Conservation (phyloP, 192 early-diverging fungal genomes). For the Gaertneriomyces semiglobifer region DNA sequence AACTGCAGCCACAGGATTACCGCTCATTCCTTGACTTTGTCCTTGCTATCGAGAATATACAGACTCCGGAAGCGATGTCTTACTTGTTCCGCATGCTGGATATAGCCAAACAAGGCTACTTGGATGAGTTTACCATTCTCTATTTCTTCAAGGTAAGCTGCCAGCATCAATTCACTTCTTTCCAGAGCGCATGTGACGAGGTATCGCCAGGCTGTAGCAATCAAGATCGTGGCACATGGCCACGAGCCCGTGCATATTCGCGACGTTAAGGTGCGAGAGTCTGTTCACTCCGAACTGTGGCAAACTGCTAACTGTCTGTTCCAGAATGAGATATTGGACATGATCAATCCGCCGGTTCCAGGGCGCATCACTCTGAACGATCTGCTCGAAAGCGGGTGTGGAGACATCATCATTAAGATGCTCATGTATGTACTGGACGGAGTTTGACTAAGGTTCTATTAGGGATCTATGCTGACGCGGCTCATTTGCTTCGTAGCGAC, state of each 20-base stretch:
- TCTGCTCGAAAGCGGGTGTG: slow-evolving; percentile 44
- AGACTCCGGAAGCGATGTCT: slow-evolving; percentile 45
- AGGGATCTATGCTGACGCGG: too few relatives aligned
- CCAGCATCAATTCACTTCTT: background rate
- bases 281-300: background rate
- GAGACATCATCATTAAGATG: slow-evolving; percentile 51
- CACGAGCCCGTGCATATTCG: slow-evolving; percentile 39
- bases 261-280: slow-evolving; percentile 38
- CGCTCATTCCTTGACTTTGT: slow-evolving; percentile 51
- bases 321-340: slow-evolving; percentile 61
- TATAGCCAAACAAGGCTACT: slow-evolving; percentile 39
- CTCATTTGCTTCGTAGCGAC: slow-evolving; percentile 10
- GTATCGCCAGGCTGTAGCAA: slow-evolving; percentile 36
- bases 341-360: slow-evolving; percentile 40
- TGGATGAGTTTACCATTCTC: slow-evolving; percentile 43
- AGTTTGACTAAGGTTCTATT: too few relatives aligned
- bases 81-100: slow-evolving; percentile 49
- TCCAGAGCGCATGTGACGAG: background rate
- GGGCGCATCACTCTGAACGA: slow-evolving; percentile 45
- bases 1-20: slow-evolving; percentile 38
- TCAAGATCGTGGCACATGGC: slow-evolving; percentile 38
- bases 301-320: background rate
- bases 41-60: slow-evolving; percentile 48
- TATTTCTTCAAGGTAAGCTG: slow-evolving; percentile 45
- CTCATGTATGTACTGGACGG: slow-evolving; percentile 24